Evolutionary conservation across 2,329 filamentous ascomycete species (phyloP).

Genomic region (Microdochium paspali): DNA sequence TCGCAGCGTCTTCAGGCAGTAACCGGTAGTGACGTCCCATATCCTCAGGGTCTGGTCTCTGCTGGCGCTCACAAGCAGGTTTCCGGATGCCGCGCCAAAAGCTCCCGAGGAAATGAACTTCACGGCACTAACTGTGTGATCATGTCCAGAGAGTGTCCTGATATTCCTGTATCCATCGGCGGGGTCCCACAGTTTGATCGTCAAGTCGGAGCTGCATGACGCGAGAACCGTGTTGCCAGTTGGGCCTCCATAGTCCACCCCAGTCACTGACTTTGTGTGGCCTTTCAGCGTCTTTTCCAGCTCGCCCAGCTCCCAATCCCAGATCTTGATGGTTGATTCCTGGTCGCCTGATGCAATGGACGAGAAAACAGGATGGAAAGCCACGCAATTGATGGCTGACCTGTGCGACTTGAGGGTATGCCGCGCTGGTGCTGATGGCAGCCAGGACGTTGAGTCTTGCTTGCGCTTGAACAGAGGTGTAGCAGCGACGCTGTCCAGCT

Average conservation of each 20-base stretch:
- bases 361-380: slow-evolving; percentile 87
- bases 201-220: slow-evolving; percentile 80
- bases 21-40: slow-evolving; percentile 91
- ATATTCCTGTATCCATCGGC: slow-evolving; percentile 93
- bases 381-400: slow-evolving; percentile 73
- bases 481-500: slow-evolving; percentile 75
- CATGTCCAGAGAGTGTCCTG: slow-evolving; percentile 79
- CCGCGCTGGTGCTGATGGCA: slow-evolving; percentile 72
- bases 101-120: slow-evolving; percentile 81
- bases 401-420: slow-evolving; percentile 80
- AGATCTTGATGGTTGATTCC: slow-evolving; percentile 91
- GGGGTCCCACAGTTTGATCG: slow-evolving; percentile 93
- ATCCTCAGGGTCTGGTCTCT: slow-evolving; percentile 77
- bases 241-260: slow-evolving; percentile 85
- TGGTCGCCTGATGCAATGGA: slow-evolving; percentile 85
- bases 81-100: slow-evolving; percentile 68
- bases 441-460: slow-evolving; percentile 77
- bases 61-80: slow-evolving; percentile 77
- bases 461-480: slow-evolving; percentile 68
- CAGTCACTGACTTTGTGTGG: slow-evolving; percentile 79
- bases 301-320: slow-evolving; percentile 94
- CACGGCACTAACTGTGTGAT: slow-evolving; percentile 83
- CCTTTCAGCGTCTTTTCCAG: slow-evolving; percentile 85
- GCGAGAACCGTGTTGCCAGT: slow-evolving; percentile 70
- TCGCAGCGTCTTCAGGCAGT: slow-evolving; percentile 80